phyloP scores from a whole-genome alignment of 228 moss, liverwort and hornwort species.

The Sphagnum magellanicum region DNA sequence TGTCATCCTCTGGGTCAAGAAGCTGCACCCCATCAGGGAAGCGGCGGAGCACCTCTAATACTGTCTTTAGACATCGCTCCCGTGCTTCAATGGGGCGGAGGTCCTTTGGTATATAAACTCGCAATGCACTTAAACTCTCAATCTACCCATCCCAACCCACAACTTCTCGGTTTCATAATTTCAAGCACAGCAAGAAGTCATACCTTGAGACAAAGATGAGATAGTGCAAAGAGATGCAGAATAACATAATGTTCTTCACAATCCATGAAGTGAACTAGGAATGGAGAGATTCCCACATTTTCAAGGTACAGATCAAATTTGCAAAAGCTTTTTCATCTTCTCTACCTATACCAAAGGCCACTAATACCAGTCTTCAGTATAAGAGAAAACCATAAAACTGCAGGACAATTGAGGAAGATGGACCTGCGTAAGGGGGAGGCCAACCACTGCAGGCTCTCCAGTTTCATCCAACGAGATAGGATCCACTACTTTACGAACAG shows the following conservation, averaged over 20 bases:
- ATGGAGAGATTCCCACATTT: no score
- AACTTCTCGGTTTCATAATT: background rate
- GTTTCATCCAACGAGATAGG: slow-evolving; percentile 57
- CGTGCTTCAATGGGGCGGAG: slow-evolving; percentile 86
- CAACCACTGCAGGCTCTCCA: slow-evolving; percentile 84
- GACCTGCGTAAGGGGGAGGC: slow-evolving; percentile 72
- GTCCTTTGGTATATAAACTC: slow-evolving; percentile 86
- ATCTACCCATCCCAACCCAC: slow-evolving; percentile 31
- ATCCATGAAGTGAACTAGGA: no score
- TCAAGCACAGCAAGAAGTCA: background rate
- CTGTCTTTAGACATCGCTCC: slow-evolving; percentile 76
- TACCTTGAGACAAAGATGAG: background rate
- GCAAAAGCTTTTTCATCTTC: no score
- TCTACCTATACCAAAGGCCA: no score
- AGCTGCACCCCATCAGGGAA: slow-evolving; percentile 88
- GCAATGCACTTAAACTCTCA: slow-evolving; percentile 73
- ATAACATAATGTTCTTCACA: no score
- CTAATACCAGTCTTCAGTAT: no score
- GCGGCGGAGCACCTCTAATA: slow-evolving; percentile 79
- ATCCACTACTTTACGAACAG: slow-evolving; percentile 48
- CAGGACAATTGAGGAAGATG: no score
- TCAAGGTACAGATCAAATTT: no score
- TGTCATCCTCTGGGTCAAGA: slow-evolving; percentile 96
- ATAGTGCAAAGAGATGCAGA: background rate
- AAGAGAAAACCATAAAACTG: no score